Evolutionary conservation across 2,329 filamentous ascomycete species (phyloP).

Genomic region (Fusarium humuli): DNA sequence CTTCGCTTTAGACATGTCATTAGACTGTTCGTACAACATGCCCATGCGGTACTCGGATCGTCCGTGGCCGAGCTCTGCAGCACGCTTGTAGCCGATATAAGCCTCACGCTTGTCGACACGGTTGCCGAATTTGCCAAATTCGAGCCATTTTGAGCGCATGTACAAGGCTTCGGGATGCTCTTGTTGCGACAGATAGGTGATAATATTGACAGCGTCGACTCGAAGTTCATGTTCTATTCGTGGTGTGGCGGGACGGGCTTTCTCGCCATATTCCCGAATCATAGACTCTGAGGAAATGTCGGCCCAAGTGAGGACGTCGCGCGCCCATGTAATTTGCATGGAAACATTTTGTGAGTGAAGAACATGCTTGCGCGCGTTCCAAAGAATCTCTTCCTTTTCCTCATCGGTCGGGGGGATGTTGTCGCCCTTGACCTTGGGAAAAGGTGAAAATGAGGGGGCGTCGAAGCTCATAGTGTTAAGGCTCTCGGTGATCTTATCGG

Average conservation of each 20-base stretch:
- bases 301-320: constrained; percentile 89
- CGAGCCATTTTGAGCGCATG: constrained; percentile 94
- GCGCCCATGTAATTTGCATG: constrained; percentile 96
- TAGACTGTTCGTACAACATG: constrained; percentile 97
- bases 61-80: constrained; percentile 87
- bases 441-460: constrained; percentile 87
- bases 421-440: constrained; percentile 85
- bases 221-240: constrained; percentile 89
- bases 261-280: constrained; percentile 67
- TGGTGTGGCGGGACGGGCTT: constrained; percentile 78
- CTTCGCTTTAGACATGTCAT: constrained; percentile 90
- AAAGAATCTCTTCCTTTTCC: constrained; percentile 90
- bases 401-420: constrained; percentile 95
- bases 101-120: constrained; percentile 95
- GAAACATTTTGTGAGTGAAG: constrained; percentile 94
- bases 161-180: constrained; percentile 94
- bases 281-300: constrained; percentile 85
- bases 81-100: constrained; percentile 84
- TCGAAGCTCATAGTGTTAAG: constrained; percentile 62
- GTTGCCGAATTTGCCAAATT: constrained; percentile 95
- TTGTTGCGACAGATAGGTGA: constrained; percentile 89
- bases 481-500: constrained; percentile 51
- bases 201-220: constrained; percentile 90
- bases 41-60: constrained; percentile 96
- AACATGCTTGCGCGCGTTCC: constrained; percentile 84